Evolutionary conservation across 768 basidiomycete species (phyloP), one percentile per base, ranked within the genome.

Genomic region (Suillus fuscotomentosus): DNA sequence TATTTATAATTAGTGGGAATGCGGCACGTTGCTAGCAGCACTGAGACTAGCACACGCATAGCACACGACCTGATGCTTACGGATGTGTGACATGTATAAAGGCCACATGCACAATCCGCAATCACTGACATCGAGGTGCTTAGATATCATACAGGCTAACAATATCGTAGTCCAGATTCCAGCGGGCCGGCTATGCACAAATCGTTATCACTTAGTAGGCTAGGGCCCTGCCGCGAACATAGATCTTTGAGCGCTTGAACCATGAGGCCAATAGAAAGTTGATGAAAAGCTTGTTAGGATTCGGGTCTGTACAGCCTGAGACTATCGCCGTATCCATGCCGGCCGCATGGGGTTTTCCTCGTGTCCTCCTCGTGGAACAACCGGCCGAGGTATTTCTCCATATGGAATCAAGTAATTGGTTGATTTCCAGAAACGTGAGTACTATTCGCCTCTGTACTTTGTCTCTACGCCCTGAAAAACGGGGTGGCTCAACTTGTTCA

Each of bases 351-450:
- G 73, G 36, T 80, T 81, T 13, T 48, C 93, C 56, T 95, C 93
- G 17, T 53, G 31, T 31, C 31, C 31, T 14, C 50, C 65, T 98
- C 97, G 56, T 94, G 90, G 84, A 99, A 97, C 41, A 92, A 79
- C 31, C 31, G 31, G 31, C 71, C 94, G 92, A 38, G 89, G 86
- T 50, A 92, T 87, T 20, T 96, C 97, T 3, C 97, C 97, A 51
- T 96, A 88, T 66, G 95, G 87, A 78, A 99, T 97, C 70, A 99
- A 99, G 79, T 98, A 99, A 75, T 99, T 97, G n/a, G 97, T 99
- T 24, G 95, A 97, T 78, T 98, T 95, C 3, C 3, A 14, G 90
- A 86, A 39, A 97, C 87, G 71, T 94, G 91, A 54, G 97, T 97
- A 60, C 99, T 94, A 80, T 99, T 99, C 11, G 94, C 95, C 77